These are phyloP conservation scores for Ceratocystis albifundus DNA, from an alignment of 2,329 filamentous ascomycete species.

Conservation along the genomic window DNA sequence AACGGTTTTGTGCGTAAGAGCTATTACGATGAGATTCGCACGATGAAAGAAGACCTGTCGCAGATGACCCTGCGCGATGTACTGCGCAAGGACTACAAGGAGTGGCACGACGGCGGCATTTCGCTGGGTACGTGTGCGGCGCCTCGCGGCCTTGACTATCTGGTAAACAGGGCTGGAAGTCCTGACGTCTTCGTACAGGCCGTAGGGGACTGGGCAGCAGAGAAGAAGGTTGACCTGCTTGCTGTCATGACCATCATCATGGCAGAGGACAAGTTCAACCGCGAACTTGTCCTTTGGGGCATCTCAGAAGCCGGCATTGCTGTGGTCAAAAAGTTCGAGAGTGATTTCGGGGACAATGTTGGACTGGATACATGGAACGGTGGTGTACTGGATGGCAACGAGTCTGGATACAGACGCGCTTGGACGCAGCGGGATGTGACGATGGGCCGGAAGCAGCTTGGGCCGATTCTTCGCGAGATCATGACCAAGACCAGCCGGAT, in stretches of 20 bases:
- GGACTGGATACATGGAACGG: conserved; percentile 44
- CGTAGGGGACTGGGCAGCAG: conserved; percentile 15
- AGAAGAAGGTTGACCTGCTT: conserved; percentile 37
- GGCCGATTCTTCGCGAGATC: conserved; percentile 48
- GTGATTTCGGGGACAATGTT: conserved; percentile 37
- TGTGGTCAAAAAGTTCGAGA: conserved; percentile 45
- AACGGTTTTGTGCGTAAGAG: conserved; percentile 38
- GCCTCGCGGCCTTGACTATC: conserved; percentile 51
- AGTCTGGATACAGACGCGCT: conserved; percentile 40
- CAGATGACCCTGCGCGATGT: conserved; percentile 52
- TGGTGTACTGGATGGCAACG: conserved; percentile 36
- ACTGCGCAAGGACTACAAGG: conserved; percentile 73
- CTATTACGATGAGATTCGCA: conserved; percentile 50
- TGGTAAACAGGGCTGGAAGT: conserved; percentile 43
- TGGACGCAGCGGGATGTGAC: conserved; percentile 57
- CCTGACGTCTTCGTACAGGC: conserved; percentile 23
- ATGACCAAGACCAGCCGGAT: background rate
- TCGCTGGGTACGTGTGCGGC: conserved; percentile 53
- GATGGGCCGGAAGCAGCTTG: conserved; percentile 57
- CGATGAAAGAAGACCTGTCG: conserved; percentile 57
- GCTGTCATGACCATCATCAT: conserved; percentile 59
- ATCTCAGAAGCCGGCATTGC: conserved; percentile 38
- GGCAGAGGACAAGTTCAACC: conserved; percentile 43
- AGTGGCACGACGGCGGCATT: conserved; percentile 50
- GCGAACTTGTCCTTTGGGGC: conserved; percentile 59